These are phyloP conservation scores for Epichloe baconii DNA, from an alignment of 2,329 filamentous ascomycete species.

Conservation along the genomic window DNA sequence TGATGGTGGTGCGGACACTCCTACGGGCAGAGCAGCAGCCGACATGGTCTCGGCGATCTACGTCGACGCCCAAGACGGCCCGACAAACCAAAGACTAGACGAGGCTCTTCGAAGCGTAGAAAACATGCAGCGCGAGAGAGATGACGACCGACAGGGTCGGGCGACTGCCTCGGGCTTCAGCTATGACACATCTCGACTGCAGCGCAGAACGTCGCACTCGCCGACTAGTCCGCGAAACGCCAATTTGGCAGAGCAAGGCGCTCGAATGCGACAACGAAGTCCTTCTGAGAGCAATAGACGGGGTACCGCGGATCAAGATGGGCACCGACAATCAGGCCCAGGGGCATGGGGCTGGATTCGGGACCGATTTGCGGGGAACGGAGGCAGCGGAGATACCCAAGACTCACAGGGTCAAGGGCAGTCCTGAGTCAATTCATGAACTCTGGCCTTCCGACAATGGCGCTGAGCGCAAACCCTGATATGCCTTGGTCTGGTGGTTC, in stretches of 20 bases:
- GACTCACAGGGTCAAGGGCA: slow-evolving; percentile 18
- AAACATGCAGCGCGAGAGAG: slow-evolving; percentile 13
- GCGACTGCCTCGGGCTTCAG: slow-evolving; percentile 14
- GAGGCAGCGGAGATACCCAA: slow-evolving; percentile 14
- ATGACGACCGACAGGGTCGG: slow-evolving; percentile 14
- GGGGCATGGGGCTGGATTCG: slow-evolving; percentile 32
- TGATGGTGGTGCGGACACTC: slow-evolving; percentile 2
- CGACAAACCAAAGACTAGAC: slow-evolving; percentile 14
- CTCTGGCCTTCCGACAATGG: not conserved
- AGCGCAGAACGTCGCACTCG: slow-evolving; percentile 25
- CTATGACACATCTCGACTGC: slow-evolving; percentile 21
- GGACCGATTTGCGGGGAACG: slow-evolving; percentile 23
- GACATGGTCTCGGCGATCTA: slow-evolving; percentile 8
- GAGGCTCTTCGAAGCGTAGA: slow-evolving; percentile 19
- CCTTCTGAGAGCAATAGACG: slow-evolving; percentile 24
- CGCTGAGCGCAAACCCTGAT: not conserved
- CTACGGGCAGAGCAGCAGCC: slow-evolving; percentile 4
- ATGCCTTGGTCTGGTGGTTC: not conserved
- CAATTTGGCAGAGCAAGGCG: slow-evolving; percentile 16
- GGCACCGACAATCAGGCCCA: slow-evolving; percentile 19
- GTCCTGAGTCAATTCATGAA: slow-evolving; percentile 11
- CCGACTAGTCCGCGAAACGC: slow-evolving; percentile 22
- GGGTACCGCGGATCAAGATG: slow-evolving; percentile 15
- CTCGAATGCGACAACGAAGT: slow-evolving; percentile 25
- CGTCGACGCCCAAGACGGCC: slow-evolving; percentile 16